These are phyloP conservation scores for Pyrenula aspistea DNA, from an alignment of 495 filamentous ascomycete species.

Conservation along the genomic window DNA sequence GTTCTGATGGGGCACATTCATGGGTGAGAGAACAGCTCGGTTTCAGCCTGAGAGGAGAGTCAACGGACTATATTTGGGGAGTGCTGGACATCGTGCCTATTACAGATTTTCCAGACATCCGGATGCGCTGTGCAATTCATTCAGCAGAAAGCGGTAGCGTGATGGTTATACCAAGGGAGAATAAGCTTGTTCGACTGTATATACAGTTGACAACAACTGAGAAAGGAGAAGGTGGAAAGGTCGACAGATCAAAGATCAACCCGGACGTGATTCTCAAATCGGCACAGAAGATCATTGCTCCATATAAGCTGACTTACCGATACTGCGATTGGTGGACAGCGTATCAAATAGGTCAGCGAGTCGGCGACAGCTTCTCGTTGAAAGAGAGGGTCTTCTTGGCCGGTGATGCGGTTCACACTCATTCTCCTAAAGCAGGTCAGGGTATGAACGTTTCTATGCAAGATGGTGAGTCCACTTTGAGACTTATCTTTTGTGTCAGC, in stretches of 20 bases:
- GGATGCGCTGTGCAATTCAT: constrained; percentile 56
- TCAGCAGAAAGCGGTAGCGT: constrained; percentile 49
- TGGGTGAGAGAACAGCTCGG: constrained; percentile 47
- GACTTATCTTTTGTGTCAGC: constrained; percentile 10
- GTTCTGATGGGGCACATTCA: constrained; percentile 56
- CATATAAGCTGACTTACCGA: constrained; percentile 48
- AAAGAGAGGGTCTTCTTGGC: constrained; percentile 54
- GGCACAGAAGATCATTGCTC: constrained; percentile 45
- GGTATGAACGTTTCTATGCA: constrained; percentile 66
- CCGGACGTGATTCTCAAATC: constrained; percentile 44
- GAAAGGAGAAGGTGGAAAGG: constrained; percentile 12
- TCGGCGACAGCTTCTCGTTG: constrained; percentile 49
- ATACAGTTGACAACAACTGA: constrained; percentile 49
- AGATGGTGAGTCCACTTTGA: constrained; percentile 23
- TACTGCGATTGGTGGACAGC: constrained; percentile 60
- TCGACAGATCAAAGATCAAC: constrained; percentile 44
- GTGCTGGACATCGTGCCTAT: constrained; percentile 55
- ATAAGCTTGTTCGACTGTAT: constrained; percentile 55
- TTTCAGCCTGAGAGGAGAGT: constrained; percentile 47
- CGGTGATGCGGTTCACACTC: constrained; percentile 48
- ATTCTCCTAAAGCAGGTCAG: constrained; percentile 62
- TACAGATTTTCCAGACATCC: constrained; percentile 60
- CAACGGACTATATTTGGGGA: constrained; percentile 54
- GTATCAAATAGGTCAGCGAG: constrained; percentile 60
- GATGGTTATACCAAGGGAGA: constrained; percentile 60